These are phyloP conservation scores for Solanum hybrid DNA, from an alignment of 305 asterid species.

Conservation along the genomic window DNA sequence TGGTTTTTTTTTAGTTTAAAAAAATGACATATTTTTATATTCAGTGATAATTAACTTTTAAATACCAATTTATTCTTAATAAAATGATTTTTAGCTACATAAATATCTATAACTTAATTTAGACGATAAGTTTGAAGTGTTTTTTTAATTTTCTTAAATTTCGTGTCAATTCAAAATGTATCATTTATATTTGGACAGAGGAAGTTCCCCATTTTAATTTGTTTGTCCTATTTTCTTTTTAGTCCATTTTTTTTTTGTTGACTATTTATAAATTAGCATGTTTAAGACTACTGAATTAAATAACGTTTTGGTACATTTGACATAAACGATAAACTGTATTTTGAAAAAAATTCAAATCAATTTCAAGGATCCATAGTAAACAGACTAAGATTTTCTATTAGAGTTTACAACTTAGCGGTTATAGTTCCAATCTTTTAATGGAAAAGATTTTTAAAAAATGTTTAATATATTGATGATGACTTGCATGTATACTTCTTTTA, in stretches of 20 bases:
- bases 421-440: neutral
- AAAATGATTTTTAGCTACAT: too few relatives aligned
- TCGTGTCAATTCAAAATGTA: too few relatives aligned
- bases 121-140: neutral
- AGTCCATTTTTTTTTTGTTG: accelerated
- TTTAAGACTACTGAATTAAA: neutral
- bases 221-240: neutral
- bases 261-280: neutral
- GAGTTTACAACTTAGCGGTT: neutral
- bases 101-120: too few relatives aligned
- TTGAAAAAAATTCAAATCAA: neutral
- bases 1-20: neutral
- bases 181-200: accelerated
- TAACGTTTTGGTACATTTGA: neutral
- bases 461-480: neutral
- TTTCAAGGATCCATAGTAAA: neutral
- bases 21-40: too few relatives aligned
- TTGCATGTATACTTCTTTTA: neutral
- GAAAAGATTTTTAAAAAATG: neutral
- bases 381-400: neutral
- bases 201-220: neutral
- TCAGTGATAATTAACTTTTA: neutral
- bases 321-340: neutral
- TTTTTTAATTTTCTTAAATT: too few relatives aligned
- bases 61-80: too few relatives aligned